These are phyloP conservation scores for Stephania japonica DNA, from an alignment of 164 flowering plant genomes.

Conservation along the genomic window DNA sequence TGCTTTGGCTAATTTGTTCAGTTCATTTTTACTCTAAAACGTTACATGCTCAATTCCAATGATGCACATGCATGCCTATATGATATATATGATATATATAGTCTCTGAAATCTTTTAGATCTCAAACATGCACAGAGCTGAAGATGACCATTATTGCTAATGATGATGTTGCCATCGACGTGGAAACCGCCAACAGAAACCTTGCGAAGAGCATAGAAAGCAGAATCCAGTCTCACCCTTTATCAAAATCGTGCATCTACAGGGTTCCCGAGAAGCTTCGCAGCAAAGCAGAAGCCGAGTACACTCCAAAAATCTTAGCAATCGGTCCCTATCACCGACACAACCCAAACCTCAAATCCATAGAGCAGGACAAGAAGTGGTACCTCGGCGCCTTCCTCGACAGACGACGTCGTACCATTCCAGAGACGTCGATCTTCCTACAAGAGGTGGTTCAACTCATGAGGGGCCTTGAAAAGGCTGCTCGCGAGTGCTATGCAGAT, in stretches of 20 bases:
- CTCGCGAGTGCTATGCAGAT: slow-evolving; percentile 5
- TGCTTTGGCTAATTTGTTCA: no score
- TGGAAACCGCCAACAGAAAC: not conserved
- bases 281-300: not conserved
- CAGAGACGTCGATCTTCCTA: not conserved
- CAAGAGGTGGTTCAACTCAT: not conserved
- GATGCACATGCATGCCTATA: no score
- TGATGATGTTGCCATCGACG: not conserved
- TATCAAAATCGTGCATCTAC: not conserved
- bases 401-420: no score
- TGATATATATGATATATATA: not conserved
- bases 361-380: slow-evolving; percentile 4
- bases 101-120: not conserved
- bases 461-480: not conserved
- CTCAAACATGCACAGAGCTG: no score
- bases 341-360: not conserved
- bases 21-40: no score
- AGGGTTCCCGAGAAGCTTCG: slow-evolving; percentile 2
- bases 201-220: not conserved
- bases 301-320: not conserved
- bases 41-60: not conserved
- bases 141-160: not conserved
- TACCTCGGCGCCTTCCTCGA: not conserved
- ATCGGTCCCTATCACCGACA: slow-evolving; percentile 5
- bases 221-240: not conserved